Evolutionary conservation across 169 alveolate genomes (phyloP), one percentile per base, ranked within the genome.

Genomic region (Plasmodium sp.): DNA sequence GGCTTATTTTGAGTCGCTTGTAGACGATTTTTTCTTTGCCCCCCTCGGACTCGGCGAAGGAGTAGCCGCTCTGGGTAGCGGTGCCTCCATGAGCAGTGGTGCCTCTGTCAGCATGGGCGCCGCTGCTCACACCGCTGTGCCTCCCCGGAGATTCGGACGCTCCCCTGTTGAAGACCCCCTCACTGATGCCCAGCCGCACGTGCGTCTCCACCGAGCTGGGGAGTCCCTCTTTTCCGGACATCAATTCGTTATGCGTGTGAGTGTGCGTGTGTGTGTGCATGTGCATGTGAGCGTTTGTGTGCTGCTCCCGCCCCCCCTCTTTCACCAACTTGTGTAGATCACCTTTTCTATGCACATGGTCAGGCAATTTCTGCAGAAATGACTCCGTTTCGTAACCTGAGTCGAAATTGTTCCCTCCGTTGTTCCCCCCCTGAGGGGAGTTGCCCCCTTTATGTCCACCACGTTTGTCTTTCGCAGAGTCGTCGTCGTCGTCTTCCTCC

Each of bases 1-100:
- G 56, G 27, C 36, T 92, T 31, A 92, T 82, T 82, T 92, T 92
- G 16, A 92, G 51, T 34, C 85, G 72, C 31, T 73, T 92, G 45
- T 92, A 48, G 31, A 92, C 18, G 14, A 43, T 74, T 3, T 92
- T 82, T 81, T 92, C 73, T 33, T 62, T 22, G 14, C 31, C 45
- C 22, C 41, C 3, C 7, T 80, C 54, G 67, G 81, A 18, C 58
- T 41, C 51, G 4, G 27, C 12, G 27, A 86, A 54, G 45, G 67
- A 86, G 36, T 83, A 75, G 27, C 39, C 56, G 31, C 62, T 39
- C 7, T 82, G 1, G 1, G 14, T 4, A 27, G 33, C 18, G 5
- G 14, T 22, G 39, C 41, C 4, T 1, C 10, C 27, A 22, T 22
- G 27, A 22, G 27, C 27, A 22, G 27, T 0, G 27, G 27, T 22